Conservation (phyloP, 352 stramenopile genomes). For the Elongisporangium anandrum region DNA sequence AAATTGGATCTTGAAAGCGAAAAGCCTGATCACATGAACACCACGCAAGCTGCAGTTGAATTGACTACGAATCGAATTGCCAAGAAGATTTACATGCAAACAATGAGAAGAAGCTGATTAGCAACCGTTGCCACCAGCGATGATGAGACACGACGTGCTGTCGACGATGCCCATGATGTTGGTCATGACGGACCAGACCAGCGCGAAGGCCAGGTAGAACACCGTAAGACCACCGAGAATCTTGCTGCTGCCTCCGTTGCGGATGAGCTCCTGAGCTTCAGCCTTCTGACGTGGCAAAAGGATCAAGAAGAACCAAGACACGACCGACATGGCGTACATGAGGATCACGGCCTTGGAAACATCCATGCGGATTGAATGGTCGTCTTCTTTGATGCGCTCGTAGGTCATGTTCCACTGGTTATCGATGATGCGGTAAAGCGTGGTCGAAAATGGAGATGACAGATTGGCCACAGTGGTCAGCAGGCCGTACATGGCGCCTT, state of each 20-base stretch:
- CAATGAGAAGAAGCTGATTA: too few relatives aligned
- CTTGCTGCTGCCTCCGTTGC: slow-evolving; percentile 14
- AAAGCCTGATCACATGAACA: too few relatives aligned
- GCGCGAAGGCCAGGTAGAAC: slow-evolving; percentile 8
- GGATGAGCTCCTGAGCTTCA: slow-evolving; percentile 12
- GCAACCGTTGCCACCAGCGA: slow-evolving; percentile 13
- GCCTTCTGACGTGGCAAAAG: slow-evolving; percentile 25
- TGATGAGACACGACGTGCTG: slow-evolving; percentile 17
- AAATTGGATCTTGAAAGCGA: too few relatives aligned
- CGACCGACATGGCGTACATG: slow-evolving; percentile 14
- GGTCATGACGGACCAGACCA: slow-evolving; percentile 4
- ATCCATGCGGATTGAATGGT: slow-evolving; percentile 22
- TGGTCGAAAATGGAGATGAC: background rate
- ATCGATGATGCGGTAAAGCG: slow-evolving; percentile 15
- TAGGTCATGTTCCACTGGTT: slow-evolving; percentile 17
- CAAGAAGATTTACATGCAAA: too few relatives aligned
- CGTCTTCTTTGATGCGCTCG: slow-evolving; percentile 18
- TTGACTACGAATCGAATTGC: too few relatives aligned
- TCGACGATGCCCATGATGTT: slow-evolving; percentile 15
- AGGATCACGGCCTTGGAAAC: slow-evolving; percentile 37
- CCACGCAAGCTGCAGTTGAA: too few relatives aligned
- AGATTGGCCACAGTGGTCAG: background rate
- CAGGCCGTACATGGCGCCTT: background rate
- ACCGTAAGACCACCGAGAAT: slow-evolving; percentile 14
- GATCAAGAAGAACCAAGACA: slow-evolving; percentile 15